Base-by-base conservation (phyloP, 768 basidiomycete genomes). In the Scleroderma bovista region DNA sequence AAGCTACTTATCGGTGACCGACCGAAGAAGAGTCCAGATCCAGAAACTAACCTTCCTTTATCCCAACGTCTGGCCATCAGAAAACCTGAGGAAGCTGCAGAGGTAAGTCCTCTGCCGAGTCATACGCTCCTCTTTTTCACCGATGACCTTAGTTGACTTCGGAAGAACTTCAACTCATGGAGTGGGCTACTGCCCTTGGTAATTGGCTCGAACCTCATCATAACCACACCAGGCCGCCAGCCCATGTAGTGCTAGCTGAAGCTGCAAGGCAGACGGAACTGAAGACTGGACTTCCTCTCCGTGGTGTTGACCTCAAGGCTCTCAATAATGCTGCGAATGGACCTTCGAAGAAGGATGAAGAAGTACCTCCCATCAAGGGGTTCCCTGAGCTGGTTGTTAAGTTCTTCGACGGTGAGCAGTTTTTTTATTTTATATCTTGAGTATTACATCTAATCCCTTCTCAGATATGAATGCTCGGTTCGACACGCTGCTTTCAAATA, bases 171-270 rank as follows among this genome's bases (percentile, higher is more conserved):
- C 62, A 66, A 31, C 72, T 88, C 36, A 68, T 82, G 40, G 71
- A 83, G 22, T 90, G 79, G 66, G 76, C 79, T 11, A 72, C 69
- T 32, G 76, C 79, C 15, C 68, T 90, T 41, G 78, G 83, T 26
- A 76, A 81, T 46, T 92, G 88, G 88, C 72, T 92, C 15, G 84
- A 80, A 51, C 84, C 84, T 7, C 82, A 86, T 62, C 88, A 92
- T 55, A 75, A 87, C 51, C 70, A 86, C 57, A 72, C 80, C 31
- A 84, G 89, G 2, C 89, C 87, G 4, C 82, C 81, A 17, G 79
- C 86, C 2, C 67, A 78, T 7, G 76, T 78, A 15, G 86, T 88
- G 29, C 69, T 88, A 20, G 86, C 84, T 7, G 88, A 88, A 62
- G 85, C 83, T 29, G 78, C 85, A 6, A 88, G 81, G 56, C 79